Base-by-base conservation (phyloP, 1,284 basidiomycete species). In the Heliocybe sulcata region DNA sequence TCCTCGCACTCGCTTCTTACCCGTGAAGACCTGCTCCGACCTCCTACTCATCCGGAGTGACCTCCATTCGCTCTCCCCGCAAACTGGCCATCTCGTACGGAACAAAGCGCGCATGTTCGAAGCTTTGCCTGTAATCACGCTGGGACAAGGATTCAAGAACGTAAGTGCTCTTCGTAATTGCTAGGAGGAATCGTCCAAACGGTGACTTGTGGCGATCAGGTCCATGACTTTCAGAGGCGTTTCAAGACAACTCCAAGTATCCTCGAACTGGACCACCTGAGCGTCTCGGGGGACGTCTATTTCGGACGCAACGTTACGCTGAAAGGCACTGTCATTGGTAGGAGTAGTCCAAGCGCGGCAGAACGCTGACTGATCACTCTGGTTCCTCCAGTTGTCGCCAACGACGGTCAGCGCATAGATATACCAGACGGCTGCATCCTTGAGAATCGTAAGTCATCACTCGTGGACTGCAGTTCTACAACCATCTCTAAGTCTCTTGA, bases 201-300 rank as follows among this genome's bases (percentile, higher is more conserved):
- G n/a, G n/a, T n/a, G 19, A 25, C 19, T 47, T 19, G 8, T 26
- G 8, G 14, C 27, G 10, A 22, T 9, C 27, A 49, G 81, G 97
- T 98, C 55, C 89, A 91, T 64, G 87, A 94, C 69, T 98, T 98
- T 83, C 93, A 98, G 77, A 95, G 94, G 74, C 83, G 94, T 48
- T 96, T 96, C 87, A 97, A 95, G 83, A 91, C 89, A 72, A 96
- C 98, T 63, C 95, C 96, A 53, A 89, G 89, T 70, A 91, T 96
- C 62, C 76, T 92, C 60, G 95, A 97, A 71, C 81, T 98, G 55
- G 96, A 98, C 74, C 95, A 98, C 72, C 78, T 98, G 67, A 99
- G 96, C 3, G 94, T 98, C 52, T 92, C 92, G 56, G 95, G 95
- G 31, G 95, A 98, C 70, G 94, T 99, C 12, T 89, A 89, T 74